phyloP scores from a whole-genome alignment of 1,284 basidiomycete species.

The Cerrena zonata region DNA sequence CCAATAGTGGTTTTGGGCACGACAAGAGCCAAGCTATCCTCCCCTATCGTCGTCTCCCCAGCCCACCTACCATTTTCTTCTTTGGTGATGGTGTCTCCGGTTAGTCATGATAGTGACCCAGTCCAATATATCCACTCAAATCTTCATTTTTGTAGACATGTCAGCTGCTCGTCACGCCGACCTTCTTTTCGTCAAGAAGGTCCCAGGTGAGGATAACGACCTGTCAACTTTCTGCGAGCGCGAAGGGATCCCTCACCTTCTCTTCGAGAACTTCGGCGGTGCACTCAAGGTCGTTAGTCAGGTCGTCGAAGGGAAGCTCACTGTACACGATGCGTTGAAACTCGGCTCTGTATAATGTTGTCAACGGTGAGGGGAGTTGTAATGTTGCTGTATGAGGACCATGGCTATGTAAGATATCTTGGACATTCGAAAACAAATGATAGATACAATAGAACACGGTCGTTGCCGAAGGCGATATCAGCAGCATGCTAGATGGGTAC shows the following conservation, averaged over 20 bases:
- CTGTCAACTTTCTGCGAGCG: slow-evolving; percentile 72
- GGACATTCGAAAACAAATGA: no score
- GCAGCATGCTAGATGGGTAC: no score
- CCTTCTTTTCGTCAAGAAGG: slow-evolving; percentile 83
- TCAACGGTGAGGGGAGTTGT: no score
- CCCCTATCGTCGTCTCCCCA: slow-evolving; percentile 68
- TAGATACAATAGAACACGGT: no score
- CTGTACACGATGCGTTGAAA: slow-evolving; percentile 36
- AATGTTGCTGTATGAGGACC: no score
- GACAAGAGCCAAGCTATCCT: slow-evolving; percentile 90
- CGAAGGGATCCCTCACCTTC: slow-evolving; percentile 62
- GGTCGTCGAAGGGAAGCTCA: slow-evolving; percentile 57
- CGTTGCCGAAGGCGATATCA: no score
- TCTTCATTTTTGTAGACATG: slow-evolving; percentile 51
- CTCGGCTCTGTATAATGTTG: slow-evolving; percentile 19
- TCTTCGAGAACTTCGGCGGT: slow-evolving; percentile 61
- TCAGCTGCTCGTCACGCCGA: slow-evolving; percentile 87
- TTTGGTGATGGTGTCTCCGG: slow-evolving; percentile 93
- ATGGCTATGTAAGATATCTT: no score
- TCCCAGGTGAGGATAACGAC: slow-evolving; percentile 77
- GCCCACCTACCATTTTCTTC: slow-evolving; percentile 83
- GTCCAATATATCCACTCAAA: neutral
- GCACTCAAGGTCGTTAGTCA: slow-evolving; percentile 52
- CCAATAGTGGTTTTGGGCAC: slow-evolving; percentile 82
- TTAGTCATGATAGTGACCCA: slow-evolving; percentile 34